Conservation (phyloP, 768 basidiomycete species). For the Russula virescens region DNA sequence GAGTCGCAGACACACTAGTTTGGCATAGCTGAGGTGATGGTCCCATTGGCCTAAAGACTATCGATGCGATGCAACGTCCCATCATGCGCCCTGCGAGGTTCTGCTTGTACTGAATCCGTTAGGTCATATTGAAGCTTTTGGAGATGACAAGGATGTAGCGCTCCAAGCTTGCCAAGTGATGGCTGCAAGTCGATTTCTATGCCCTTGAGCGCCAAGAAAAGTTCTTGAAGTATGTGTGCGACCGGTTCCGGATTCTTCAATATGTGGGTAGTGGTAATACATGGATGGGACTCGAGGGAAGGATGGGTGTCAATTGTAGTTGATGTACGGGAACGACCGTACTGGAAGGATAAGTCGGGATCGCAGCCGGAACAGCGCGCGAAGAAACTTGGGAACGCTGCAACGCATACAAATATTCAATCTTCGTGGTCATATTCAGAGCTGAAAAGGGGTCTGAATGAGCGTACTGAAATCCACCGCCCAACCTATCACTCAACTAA, state of each 20-base stretch:
- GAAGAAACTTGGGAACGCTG: neutral
- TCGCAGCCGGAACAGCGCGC: neutral
- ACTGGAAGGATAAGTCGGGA: neutral
- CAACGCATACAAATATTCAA: neutral
- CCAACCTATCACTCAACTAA: neutral
- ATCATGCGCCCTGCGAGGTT: neutral
- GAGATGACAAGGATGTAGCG: neutral
- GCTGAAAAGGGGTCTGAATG: neutral
- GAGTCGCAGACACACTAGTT: too few relatives aligned
- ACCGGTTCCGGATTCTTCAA: neutral
- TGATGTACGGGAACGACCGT: neutral
- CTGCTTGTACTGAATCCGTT: neutral
- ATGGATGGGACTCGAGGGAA: too few relatives aligned
- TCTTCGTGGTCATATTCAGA: neutral
- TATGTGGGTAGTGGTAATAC: neutral
- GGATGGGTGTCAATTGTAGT: too few relatives aligned
- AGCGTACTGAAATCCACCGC: neutral
- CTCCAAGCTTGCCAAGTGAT: neutral
- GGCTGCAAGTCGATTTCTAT: neutral
- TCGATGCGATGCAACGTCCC: neutral
- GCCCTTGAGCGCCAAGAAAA: constrained; percentile 1
- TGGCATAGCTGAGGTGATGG: too few relatives aligned
- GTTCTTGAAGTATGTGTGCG: neutral
- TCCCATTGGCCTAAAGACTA: neutral
- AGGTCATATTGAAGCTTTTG: neutral